Percentiles rank a stretch among this genome's conserved stretches.
These are phyloP conservation scores for Diaporthe batatas DNA, from an alignment of 2,329 filamentous ascomycete species.

Conservation along the genomic window DNA sequence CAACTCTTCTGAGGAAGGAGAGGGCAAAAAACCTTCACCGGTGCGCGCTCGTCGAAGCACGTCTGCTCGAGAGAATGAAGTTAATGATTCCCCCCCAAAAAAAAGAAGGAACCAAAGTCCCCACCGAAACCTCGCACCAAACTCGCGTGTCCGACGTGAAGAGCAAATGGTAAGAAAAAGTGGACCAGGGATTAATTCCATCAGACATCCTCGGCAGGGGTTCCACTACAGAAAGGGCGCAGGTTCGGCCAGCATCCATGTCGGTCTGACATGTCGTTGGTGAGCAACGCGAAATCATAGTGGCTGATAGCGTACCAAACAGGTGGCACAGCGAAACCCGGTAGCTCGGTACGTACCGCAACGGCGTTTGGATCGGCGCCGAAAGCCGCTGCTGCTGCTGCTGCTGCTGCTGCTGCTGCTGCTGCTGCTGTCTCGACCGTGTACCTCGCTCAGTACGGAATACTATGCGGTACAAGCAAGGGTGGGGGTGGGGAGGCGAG, in stretches of 20 bases:
- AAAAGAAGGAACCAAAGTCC: neutral
- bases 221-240: slow-evolving; percentile 26
- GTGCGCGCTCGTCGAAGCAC: slow-evolving; percentile 16
- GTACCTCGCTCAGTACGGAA: too few species aligned
- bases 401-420: too few species aligned
- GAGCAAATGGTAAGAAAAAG: neutral
- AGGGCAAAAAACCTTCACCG: slow-evolving; percentile 18
- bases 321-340: neutral
- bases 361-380: slow-evolving; percentile 26
- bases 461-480: too few species aligned
- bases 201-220: slow-evolving; percentile 8
- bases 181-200: slow-evolving; percentile 1
- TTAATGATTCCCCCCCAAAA: slow-evolving; percentile 21
- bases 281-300: neutral
- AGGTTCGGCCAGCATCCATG: slow-evolving; percentile 26
- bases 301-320: slow-evolving; percentile 26
- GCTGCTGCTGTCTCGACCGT: neutral
- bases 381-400: slow-evolving; percentile 8
- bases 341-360: slow-evolving; percentile 17
- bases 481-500: neutral
- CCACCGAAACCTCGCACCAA: slow-evolving; percentile 9
- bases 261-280: slow-evolving; percentile 33
- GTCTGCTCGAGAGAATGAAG: slow-evolving; percentile 30
- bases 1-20: slow-evolving; percentile 26
- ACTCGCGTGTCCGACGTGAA: slow-evolving; percentile 20